Conservation (phyloP, 2,329 filamentous ascomycete genomes). For the Myriosclerotinia duriaeana region DNA sequence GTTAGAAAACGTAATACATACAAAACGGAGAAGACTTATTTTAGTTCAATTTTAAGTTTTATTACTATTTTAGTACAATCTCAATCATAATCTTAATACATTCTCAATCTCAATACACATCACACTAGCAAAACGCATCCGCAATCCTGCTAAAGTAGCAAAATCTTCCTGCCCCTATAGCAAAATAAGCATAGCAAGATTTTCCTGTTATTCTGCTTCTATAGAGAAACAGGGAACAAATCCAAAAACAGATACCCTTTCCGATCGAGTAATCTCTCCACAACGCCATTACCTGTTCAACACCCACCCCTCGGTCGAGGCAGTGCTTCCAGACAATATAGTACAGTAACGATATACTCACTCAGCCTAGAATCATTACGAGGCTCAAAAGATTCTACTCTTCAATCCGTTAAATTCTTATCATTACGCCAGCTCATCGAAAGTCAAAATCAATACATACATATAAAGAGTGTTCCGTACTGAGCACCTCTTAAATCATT, state of each 20-base stretch:
- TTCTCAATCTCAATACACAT: too few relatives aligned
- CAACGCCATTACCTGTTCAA: not conserved
- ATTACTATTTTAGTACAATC: too few relatives aligned
- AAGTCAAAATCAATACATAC: not conserved
- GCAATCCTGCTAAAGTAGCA: too few relatives aligned
- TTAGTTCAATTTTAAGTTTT: too few relatives aligned
- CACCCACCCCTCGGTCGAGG: not conserved
- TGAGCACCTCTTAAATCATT: not conserved
- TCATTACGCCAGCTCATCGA: not conserved
- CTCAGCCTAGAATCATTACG: conserved; percentile 14
- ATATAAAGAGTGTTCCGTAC: not conserved
- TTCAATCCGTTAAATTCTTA: not conserved
- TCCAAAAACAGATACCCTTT: not conserved
- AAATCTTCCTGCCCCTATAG: too few relatives aligned
- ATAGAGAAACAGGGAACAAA: too few relatives aligned
- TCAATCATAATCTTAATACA: too few relatives aligned
- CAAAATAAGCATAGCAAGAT: too few relatives aligned
- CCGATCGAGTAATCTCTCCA: not conserved
- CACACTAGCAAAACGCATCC: too few relatives aligned
- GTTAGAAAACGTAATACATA: too few relatives aligned
- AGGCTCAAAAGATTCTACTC: not conserved
- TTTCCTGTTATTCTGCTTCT: too few relatives aligned
- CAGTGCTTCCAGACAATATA: conserved; percentile 5
- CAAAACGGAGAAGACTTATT: too few relatives aligned
- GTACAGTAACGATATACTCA: not conserved